A percentile compares a stretch with the other conserved stretches of the same genome.
Evolutionary conservation across 2,329 filamentous ascomycete species (phyloP).

Genomic region (Penicillium sp.): DNA sequence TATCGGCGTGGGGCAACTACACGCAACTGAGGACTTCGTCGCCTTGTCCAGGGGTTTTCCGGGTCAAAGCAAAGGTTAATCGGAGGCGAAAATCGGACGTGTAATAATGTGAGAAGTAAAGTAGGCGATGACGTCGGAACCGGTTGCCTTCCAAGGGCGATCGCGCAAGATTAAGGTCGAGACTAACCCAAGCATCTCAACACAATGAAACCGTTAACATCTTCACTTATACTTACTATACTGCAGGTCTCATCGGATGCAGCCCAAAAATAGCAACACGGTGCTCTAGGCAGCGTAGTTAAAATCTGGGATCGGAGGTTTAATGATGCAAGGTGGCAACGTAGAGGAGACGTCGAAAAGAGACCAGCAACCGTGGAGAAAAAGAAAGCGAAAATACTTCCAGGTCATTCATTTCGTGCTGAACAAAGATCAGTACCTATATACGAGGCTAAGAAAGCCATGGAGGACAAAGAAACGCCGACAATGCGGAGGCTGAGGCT

Average conservation of each 20-base stretch:
- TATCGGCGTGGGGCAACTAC: constrained; percentile 19
- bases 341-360: background rate
- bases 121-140: background rate
- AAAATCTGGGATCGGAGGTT: constrained; percentile 11
- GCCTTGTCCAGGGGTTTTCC: background rate
- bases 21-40: background rate
- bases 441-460: background rate
- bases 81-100: background rate
- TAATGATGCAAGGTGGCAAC: constrained; percentile 18
- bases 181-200: background rate
- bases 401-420: background rate
- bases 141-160: background rate
- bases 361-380: too few relatives aligned
- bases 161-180: background rate
- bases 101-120: background rate
- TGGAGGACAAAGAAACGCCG: background rate
- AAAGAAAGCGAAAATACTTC: background rate
- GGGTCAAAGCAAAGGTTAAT: background rate
- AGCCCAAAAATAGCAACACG: constrained; percentile 15
- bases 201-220: constrained; percentile 3
- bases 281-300: constrained; percentile 16
- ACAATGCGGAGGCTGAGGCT: background rate
- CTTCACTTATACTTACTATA: background rate
- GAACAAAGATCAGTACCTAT: background rate
- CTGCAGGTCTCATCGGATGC: background rate